Conservation (phyloP, 1,284 basidiomycete genomes). For the Tilletiopsis washingtonensis region DNA sequence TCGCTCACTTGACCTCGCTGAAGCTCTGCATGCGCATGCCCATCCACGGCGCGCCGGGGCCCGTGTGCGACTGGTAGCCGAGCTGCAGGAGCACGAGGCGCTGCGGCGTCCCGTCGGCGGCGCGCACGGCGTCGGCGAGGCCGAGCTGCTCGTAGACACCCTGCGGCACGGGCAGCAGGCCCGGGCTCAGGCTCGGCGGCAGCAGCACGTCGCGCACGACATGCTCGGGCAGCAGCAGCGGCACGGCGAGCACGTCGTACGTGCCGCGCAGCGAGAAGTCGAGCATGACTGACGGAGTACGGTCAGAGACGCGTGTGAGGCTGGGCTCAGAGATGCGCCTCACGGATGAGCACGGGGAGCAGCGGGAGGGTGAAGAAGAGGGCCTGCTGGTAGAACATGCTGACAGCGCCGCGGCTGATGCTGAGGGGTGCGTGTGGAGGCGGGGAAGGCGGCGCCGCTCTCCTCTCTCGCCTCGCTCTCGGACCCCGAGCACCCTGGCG, state of each 20-base stretch:
- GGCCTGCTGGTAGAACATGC: too few species aligned
- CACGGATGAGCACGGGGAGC: too few species aligned
- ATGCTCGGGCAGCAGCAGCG: constrained; percentile 4
- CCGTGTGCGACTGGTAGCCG: constrained; percentile 8
- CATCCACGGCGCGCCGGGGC: constrained; percentile 5
- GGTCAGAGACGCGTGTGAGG: too few species aligned
- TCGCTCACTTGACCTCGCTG: constrained; percentile 8
- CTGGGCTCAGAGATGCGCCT: too few species aligned
- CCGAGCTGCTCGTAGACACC: not conserved
- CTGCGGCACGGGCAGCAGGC: constrained; percentile 4
- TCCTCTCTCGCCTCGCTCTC: too few species aligned
- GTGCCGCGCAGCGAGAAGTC: constrained; percentile 10
- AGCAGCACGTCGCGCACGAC: not conserved
- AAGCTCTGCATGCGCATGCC: constrained; percentile 6
- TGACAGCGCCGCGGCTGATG: too few species aligned
- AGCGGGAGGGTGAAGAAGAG: too few species aligned
- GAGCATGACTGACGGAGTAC: not conserved
- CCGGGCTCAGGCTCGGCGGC: not conserved
- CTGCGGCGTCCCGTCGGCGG: not conserved
- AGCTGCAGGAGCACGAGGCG: constrained; percentile 10
- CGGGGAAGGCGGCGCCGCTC: too few species aligned
- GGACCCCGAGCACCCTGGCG: too few species aligned
- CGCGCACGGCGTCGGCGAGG: not conserved
- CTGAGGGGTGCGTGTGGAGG: too few species aligned
- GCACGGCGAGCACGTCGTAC: constrained; percentile 11